phyloP scores from a whole-genome alignment of 2,329 filamentous ascomycete species.

The Monilinia aucupariae region DNA sequence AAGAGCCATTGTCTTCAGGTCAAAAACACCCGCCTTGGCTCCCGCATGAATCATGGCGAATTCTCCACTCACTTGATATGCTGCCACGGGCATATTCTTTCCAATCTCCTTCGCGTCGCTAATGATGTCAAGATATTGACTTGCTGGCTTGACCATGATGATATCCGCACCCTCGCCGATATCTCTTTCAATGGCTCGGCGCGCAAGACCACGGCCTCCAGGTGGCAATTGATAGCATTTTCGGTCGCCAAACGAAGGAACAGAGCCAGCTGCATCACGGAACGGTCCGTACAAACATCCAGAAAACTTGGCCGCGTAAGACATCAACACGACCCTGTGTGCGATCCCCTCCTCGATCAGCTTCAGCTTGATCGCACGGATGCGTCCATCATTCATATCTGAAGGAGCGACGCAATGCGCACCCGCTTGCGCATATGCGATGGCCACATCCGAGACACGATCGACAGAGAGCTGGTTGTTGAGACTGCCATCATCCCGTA shows the following conservation, averaged over 20 bases:
- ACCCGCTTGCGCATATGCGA: conserved; percentile 91
- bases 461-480: conserved; percentile 94
- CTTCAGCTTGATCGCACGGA: conserved; percentile 96
- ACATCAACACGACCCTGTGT: conserved; percentile 90
- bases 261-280: conserved; percentile 88
- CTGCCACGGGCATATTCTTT: conserved; percentile 84
- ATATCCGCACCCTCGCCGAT: conserved; percentile 93
- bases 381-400: conserved; percentile 98
- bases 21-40: conserved; percentile 93
- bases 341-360: conserved; percentile 91
- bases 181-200: conserved; percentile 83
- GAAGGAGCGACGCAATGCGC: conserved; percentile 96
- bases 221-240: conserved; percentile 96
- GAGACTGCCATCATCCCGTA: conserved; percentile 84
- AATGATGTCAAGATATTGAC: conserved; percentile 95
- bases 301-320: conserved; percentile 95
- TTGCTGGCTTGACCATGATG: conserved; percentile 98
- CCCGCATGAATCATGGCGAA: conserved; percentile 97
- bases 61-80: conserved; percentile 96
- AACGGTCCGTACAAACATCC: conserved; percentile 96
- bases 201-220: conserved; percentile 83
- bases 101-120: conserved; percentile 93
- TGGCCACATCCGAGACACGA: conserved; percentile 92
- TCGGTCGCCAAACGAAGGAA: conserved; percentile 87
- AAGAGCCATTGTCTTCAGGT: conserved; percentile 89